A percentile compares a stretch with the other conserved stretches of the same genome.
phyloP scores from a whole-genome alignment of 257 asterid species.

The Capsicum rhomboideum region DNA sequence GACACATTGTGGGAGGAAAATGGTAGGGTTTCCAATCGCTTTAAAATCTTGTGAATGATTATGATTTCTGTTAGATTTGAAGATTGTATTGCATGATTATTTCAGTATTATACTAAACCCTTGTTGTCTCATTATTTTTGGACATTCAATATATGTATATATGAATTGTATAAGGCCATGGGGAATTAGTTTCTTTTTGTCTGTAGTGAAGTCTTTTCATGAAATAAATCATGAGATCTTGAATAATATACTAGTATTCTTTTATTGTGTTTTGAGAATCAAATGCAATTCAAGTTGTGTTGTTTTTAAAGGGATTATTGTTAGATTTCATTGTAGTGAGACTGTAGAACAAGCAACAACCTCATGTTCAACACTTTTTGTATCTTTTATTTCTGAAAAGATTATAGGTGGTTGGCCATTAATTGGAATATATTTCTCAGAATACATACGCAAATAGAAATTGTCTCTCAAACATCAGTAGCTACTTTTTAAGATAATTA shows the following conservation, averaged over 20 bases:
- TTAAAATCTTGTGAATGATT: neutral
- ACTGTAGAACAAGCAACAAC: slow-evolving; percentile 3
- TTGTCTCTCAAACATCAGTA: neutral
- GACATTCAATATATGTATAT: too few species aligned
- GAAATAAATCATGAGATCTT: neutral
- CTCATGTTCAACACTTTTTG: neutral
- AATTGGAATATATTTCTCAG: neutral
- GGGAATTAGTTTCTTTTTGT: neutral
- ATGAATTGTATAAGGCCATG: neutral
- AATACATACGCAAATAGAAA: neutral
- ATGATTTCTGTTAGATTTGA: too few species aligned
- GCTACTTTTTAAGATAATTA: neutral
- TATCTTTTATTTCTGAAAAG: neutral
- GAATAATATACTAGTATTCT: neutral
- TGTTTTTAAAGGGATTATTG: neutral
- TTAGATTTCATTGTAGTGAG: neutral
- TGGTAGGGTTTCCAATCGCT: neutral
- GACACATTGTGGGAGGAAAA: neutral
- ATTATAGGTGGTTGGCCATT: too few species aligned
- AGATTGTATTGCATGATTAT: neutral
- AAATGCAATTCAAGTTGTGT: neutral
- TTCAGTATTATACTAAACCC: neutral
- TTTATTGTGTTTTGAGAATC: neutral
- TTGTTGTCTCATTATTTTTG: too few species aligned
- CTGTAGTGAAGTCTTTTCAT: neutral